Evolutionary conservation across 345 rosid genomes (phyloP), one percentile per base, ranked within the genome.

Genomic region (Acer yangbiense): DNA sequence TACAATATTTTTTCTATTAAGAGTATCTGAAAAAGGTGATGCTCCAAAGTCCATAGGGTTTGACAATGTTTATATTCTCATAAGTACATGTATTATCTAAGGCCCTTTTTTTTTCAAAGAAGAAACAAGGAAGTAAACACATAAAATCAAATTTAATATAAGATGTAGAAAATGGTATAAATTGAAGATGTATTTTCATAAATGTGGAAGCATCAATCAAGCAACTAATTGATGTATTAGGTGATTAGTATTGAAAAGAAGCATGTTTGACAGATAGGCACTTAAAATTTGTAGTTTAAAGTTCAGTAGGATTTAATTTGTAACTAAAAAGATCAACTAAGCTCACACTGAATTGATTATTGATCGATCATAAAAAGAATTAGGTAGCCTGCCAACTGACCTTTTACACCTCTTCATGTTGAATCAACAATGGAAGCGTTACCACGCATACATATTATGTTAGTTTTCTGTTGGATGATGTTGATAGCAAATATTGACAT

Each of bases 381-480:
- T 78, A 71, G 79, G 85, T 75, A 65, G 81, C 66, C 85, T 32
- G 79, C 77, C 77, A 12, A 68, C 74, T 18, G 65, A 78, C 85
- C 61, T 67, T 23, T 7, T 32, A 32, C 6, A 32, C 35, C 3
- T 32, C 3, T 6, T 46, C 3, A 32, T 32, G 17, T 12, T 61
- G 25, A 25, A 20, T 20, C 13, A 23, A 2, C 35, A 0, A 25
- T 9, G 10, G 25, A 61, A 61, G 14, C 29, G 75, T 55, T 21
- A 44, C 35, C 77, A 64, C 17, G 70, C 39, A 68, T 41, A 39
- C 21, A 65, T 55, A 12, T 39, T 62, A 41, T 23, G 48, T 39
- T 60, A 46, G 52, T 13, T 35, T 25, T n/a, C n/a, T 61, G 65
- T 61, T 21, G 23, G 32, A 17, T 39, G 69, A 23, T 66, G 6